These are phyloP conservation scores for Pseudogymnoascus verrucosus DNA, from an alignment of 2,329 filamentous ascomycete genomes.

Conservation along the genomic window DNA sequence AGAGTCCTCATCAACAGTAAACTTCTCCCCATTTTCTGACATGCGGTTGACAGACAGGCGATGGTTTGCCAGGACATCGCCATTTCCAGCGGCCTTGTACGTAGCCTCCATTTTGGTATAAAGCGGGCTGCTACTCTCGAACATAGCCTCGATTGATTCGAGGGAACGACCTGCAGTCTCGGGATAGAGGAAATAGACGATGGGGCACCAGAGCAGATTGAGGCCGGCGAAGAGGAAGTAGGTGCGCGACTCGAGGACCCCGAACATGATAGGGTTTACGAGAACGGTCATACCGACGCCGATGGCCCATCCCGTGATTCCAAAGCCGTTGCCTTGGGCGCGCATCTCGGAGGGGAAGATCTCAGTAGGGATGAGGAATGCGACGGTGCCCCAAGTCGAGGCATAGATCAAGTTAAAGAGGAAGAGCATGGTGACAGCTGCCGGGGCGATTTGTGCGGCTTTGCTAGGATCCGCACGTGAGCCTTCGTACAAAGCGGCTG, in stretches of 20 bases:
- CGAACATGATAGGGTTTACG: constrained; percentile 46
- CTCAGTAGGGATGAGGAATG: constrained; percentile 44
- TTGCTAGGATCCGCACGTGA: constrained; percentile 30
- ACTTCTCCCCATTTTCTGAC: background rate
- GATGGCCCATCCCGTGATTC: constrained; percentile 51
- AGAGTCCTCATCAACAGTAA: background rate
- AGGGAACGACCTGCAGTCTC: constrained; percentile 39
- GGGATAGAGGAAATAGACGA: constrained; percentile 41
- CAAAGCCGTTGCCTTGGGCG: constrained; percentile 52
- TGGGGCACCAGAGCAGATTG: constrained; percentile 42
- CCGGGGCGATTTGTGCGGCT: constrained; percentile 35
- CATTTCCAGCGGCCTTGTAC: constrained; percentile 12
- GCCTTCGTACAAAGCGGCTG: constrained; percentile 30
- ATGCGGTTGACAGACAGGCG: background rate
- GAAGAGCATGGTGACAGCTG: constrained; percentile 43
- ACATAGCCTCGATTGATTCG: constrained; percentile 43
- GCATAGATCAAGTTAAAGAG: constrained; percentile 44
- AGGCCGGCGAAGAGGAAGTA: constrained; percentile 45
- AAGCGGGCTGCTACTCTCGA: constrained; percentile 39
- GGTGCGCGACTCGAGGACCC: constrained; percentile 36
- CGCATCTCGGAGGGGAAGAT: constrained; percentile 49
- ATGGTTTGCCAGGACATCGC: constrained; percentile 5
- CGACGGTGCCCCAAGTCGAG: constrained; percentile 41
- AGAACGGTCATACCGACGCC: constrained; percentile 47
- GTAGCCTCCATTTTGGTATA: constrained; percentile 14